phyloP scores from a whole-genome alignment of 2,329 filamentous ascomycete species.

The Claviceps sp. region DNA sequence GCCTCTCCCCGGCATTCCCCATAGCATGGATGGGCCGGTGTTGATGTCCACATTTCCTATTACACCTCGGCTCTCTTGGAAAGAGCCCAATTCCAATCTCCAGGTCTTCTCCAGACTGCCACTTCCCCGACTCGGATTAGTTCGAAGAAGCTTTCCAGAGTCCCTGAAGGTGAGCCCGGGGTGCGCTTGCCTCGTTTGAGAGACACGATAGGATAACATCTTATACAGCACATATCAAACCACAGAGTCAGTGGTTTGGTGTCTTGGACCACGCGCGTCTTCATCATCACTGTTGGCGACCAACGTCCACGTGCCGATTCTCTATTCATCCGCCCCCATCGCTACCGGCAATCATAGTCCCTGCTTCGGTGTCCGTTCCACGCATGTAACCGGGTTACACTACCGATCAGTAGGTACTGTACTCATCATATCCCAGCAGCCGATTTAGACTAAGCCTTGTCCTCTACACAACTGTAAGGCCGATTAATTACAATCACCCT shows the following conservation, averaged over 20 bases:
- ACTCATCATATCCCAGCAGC: neutral
- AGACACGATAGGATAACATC: neutral
- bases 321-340: neutral
- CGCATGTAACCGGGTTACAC: neutral
- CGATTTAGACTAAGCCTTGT: neutral
- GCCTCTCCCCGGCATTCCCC: neutral
- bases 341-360: neutral
- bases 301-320: neutral
- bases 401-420: neutral
- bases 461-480: neutral
- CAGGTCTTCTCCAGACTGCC: neutral
- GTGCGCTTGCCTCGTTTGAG: neutral
- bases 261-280: neutral
- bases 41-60: neutral
- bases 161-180: neutral
- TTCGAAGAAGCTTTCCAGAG: neutral
- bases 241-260: neutral
- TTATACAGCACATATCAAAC: neutral
- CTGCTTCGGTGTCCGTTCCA: neutral
- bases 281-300: neutral
- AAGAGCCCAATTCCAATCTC: neutral
- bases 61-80: neutral
- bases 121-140: neutral
- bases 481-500: constrained; percentile 1
- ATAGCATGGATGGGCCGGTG: neutral